Conservation (phyloP, 164 flowering plant species). For the Magnolia officinalis region DNA sequence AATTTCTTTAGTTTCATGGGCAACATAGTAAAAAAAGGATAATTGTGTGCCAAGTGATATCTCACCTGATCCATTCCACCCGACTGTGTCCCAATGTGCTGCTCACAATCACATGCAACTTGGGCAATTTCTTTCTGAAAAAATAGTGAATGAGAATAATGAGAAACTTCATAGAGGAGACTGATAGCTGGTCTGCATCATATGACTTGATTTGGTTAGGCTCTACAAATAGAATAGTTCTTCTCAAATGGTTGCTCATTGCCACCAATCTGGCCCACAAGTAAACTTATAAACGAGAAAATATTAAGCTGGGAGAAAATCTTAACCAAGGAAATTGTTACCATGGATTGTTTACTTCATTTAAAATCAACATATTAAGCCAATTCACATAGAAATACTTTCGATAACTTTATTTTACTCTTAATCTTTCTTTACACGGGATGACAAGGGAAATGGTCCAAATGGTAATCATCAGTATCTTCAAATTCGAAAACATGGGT, state of each 20-base stretch:
- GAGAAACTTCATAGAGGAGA: background rate
- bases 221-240: background rate
- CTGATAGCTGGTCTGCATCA: background rate
- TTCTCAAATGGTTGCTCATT: background rate
- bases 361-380: background rate
- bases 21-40: background rate
- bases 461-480: background rate
- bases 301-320: background rate
- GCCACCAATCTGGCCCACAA: background rate
- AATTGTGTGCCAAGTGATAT: background rate
- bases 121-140: conserved; percentile 93
- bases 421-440: background rate
- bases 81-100: conserved; percentile 97
- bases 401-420: no score
- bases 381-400: no score
- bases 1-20: no score
- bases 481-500: background rate
- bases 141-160: background rate
- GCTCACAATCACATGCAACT: conserved; percentile 91
- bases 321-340: background rate
- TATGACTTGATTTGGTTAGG: background rate
- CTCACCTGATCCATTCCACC: conserved; percentile 99
- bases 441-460: background rate
- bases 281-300: no score
- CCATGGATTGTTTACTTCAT: background rate